Base-by-base conservation (phyloP, 345 rosid genomes). In the Streptanthus diversifolius region DNA sequence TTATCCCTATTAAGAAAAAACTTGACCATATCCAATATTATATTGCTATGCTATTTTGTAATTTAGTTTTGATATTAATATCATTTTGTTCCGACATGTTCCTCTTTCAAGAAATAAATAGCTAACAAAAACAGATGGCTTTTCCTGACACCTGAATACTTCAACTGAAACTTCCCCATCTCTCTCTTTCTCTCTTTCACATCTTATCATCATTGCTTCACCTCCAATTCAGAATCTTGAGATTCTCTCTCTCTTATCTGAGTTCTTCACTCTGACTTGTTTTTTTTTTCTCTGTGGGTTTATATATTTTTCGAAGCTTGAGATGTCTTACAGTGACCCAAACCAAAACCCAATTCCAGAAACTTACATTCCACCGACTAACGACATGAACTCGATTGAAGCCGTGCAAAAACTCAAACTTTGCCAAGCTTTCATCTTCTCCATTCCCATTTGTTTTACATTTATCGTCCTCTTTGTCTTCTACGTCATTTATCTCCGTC, bases 401-500 rank as follows among this genome's bases (percentile, higher is more conserved):
- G 14, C 70, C 0, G 79, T 13, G 11, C 66, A 44, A 57, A 55
- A 75, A 18, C 68, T 86, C 75, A 87, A 87, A 80, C 76, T 84
- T 8, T 83, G 83, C 72, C 90, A 87, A 81, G 86, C 91, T 75
- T 80, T 91, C 25, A 82, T 87, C 37, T 89, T 87, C 55, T 81
- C 88, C 2, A 81, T 86, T 10, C 93, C 95, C 11, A 82, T 91
- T 56, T 82, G 89, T 80, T 88, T 86, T 79, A 80, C 86, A 63
- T 85, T 89, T 66, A 60, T 87, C 19, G 82, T 89, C 35, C 84
- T 91, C 45, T 84, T 89, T 55, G 76, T 88, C 74, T 84, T 89
- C 70, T 91, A 89, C 81, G 41, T 83, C 80, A 84, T 87, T 83
- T 91, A 85, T 60, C 91, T 87, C 36, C 93, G 93, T 66, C 86